A percentile compares a stretch with the other conserved stretches of the same genome.
phyloP scores from a whole-genome alignment of 1,139 yeast species.

The Saccharomyces pastorianus region DNA sequence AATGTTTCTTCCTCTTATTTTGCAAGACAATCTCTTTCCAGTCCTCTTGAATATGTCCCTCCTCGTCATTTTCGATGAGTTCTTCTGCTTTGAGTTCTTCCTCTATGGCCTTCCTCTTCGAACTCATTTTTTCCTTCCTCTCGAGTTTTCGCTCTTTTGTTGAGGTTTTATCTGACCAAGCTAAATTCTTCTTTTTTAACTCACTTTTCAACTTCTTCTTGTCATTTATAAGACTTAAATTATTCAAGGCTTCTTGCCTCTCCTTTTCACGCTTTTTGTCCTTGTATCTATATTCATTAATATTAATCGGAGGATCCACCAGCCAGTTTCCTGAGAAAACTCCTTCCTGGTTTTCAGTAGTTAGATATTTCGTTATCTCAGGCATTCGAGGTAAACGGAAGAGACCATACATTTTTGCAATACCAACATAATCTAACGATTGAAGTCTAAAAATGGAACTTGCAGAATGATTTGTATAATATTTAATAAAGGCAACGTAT shows the following conservation, averaged over 20 bases:
- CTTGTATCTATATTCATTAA: slow-evolving; percentile 58
- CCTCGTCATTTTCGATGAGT: slow-evolving; percentile 40
- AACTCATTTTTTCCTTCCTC: slow-evolving; percentile 55
- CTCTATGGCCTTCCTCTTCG: slow-evolving; percentile 57
- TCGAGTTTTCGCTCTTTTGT: slow-evolving; percentile 56
- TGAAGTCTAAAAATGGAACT: slow-evolving; percentile 76
- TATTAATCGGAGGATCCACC: slow-evolving; percentile 45
- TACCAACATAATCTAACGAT: slow-evolving; percentile 59
- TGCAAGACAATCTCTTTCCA: slow-evolving; percentile 81
- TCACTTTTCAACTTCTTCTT: slow-evolving; percentile 43
- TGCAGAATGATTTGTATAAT: slow-evolving; percentile 84
- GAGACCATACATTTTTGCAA: slow-evolving; percentile 73
- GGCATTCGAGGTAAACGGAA: slow-evolving; percentile 92
- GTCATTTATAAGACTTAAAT: slow-evolving; percentile 36
- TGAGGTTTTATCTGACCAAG: slow-evolving; percentile 73
- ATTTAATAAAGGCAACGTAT: slow-evolving; percentile 75
- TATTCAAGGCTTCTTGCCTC: slow-evolving; percentile 51
- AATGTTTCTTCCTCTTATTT: slow-evolving; percentile 32
- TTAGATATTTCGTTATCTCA: slow-evolving; percentile 52
- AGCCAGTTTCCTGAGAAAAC: slow-evolving; percentile 58
- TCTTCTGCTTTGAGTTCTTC: slow-evolving; percentile 35
- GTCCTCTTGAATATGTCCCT: slow-evolving; percentile 50
- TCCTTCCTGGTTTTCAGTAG: slow-evolving; percentile 11
- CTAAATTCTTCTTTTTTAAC: slow-evolving; percentile 47
- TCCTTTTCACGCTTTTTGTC: slow-evolving; percentile 58